Evolutionary conservation across 768 basidiomycete species (phyloP).

Genomic region (Naganishia vishniacii): DNA sequence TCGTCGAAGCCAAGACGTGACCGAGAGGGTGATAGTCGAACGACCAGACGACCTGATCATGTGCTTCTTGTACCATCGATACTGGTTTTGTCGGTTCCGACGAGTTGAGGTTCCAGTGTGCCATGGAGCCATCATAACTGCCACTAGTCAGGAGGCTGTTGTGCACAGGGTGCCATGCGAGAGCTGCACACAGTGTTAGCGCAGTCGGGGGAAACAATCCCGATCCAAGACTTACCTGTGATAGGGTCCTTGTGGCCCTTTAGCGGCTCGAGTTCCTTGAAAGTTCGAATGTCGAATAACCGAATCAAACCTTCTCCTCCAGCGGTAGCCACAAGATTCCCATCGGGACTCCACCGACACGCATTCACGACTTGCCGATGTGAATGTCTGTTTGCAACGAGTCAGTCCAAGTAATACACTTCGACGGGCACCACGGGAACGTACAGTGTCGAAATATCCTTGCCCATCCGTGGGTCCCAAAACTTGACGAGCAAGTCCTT

Average conservation of each 20-base stretch:
- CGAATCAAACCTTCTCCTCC: conserved; percentile 91
- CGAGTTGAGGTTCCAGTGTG: conserved; percentile 83
- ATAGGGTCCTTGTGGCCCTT: conserved; percentile 98
- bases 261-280: conserved; percentile 87
- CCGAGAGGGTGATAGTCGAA: conserved; percentile 93
- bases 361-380: conserved; percentile 98
- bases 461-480: conserved; percentile 95
- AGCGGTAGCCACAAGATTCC: conserved; percentile 87
- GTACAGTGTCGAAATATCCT: conserved; percentile 81
- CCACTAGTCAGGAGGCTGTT: conserved; percentile 79
- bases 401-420: too few relatives aligned
- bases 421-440: too few relatives aligned
- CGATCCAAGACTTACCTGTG: conserved; percentile 62
- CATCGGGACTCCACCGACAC: conserved; percentile 86
- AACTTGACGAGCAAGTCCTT: conserved; percentile 99
- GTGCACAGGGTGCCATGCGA: conserved; percentile 94
- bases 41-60: conserved; percentile 96
- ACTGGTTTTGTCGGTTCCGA: conserved; percentile 60
- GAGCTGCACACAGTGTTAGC: conserved; percentile 53
- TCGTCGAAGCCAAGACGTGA: conserved; percentile 83
- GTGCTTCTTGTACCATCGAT: conserved; percentile 85
- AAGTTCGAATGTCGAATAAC: conserved; percentile 94
- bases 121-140: conserved; percentile 85
- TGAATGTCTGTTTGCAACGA: conserved; percentile 61
- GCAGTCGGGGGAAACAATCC: not conserved